These are phyloP conservation scores for Apiotrichum mycotoxinovorans DNA, from an alignment of 1,284 basidiomycete species.

Conservation along the genomic window DNA sequence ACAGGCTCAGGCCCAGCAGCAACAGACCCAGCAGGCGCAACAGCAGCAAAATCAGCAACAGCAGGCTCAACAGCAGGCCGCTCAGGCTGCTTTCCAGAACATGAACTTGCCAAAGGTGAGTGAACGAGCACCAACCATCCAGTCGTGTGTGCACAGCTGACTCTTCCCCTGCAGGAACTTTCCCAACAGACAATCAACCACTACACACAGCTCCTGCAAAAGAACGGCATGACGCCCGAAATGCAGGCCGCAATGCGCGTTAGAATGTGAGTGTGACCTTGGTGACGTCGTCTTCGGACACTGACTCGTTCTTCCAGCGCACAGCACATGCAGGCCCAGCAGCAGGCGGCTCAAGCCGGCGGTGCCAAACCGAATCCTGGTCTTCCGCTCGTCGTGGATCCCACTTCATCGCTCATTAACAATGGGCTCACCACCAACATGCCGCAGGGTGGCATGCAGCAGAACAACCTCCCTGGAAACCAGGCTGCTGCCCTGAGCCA, in stretches of 20 bases:
- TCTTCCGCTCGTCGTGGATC: neutral
- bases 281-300: too few species aligned
- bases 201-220: slow-evolving; percentile 11
- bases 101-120: slow-evolving; percentile 12
- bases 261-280: slow-evolving; percentile 6
- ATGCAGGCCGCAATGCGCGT: slow-evolving; percentile 9
- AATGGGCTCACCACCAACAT: slow-evolving; percentile 1
- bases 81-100: slow-evolving; percentile 1
- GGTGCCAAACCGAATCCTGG: neutral
- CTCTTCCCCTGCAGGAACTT: slow-evolving; percentile 7
- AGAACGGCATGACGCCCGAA: slow-evolving; percentile 13
- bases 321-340: slow-evolving; percentile 7
- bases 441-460: neutral
- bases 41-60: slow-evolving; percentile 1
- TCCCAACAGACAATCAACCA: slow-evolving; percentile 11
- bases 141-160: neutral
- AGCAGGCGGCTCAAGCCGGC: slow-evolving; percentile 6
- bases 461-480: neutral
- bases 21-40: slow-evolving; percentile 3
- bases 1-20: slow-evolving; percentile 10
- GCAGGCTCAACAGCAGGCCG: slow-evolving; percentile 1
- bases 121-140: neutral
- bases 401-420: slow-evolving; percentile 4
- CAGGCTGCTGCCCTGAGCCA: neutral
- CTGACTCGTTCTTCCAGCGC: neutral